Evolutionary conservation across 306 rosid genomes (phyloP).

Genomic region (Acmispon strigosus): DNA sequence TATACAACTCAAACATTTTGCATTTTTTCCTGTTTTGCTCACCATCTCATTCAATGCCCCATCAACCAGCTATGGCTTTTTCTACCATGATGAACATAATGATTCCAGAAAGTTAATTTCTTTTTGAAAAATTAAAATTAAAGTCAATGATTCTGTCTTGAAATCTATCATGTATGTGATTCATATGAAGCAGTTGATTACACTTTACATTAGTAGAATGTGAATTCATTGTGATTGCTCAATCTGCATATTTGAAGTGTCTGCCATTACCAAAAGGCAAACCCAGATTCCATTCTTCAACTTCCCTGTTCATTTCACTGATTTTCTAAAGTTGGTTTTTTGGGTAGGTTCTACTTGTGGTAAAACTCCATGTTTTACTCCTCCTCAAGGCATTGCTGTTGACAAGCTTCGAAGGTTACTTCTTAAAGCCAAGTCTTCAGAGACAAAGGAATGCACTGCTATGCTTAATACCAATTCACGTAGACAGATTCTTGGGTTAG

Average conservation of each 20-base stretch:
- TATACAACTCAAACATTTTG: background rate
- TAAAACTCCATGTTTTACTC: conserved; percentile 10
- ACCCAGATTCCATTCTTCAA: background rate
- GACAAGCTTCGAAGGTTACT: conserved; percentile 31
- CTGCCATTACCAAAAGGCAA: too few species aligned
- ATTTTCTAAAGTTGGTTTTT: background rate
- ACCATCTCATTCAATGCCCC: background rate
- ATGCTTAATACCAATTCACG: conserved; percentile 37
- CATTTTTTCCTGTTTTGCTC: background rate
- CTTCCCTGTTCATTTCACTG: background rate
- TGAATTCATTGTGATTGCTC: background rate
- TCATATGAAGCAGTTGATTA: too few species aligned
- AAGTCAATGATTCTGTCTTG: too few species aligned
- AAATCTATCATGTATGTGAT: too few species aligned
- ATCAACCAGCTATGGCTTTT: background rate
- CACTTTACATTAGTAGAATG: background rate
- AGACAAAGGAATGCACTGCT: conserved; percentile 27
- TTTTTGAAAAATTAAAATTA: too few species aligned
- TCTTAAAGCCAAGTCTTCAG: conserved; percentile 20
- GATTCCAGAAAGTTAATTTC: too few species aligned
- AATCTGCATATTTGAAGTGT: too few species aligned
- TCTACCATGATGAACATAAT: background rate
- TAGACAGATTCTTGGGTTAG: conserved; percentile 58
- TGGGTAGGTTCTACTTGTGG: conserved; percentile 43
- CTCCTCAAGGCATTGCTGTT: conserved; percentile 28